A percentile compares a stretch with the other conserved stretches of the same genome.
These are phyloP conservation scores for Saksenaea oblongispora DNA, from an alignment of 371 early-diverging fungal genomes.

Conservation along the genomic window DNA sequence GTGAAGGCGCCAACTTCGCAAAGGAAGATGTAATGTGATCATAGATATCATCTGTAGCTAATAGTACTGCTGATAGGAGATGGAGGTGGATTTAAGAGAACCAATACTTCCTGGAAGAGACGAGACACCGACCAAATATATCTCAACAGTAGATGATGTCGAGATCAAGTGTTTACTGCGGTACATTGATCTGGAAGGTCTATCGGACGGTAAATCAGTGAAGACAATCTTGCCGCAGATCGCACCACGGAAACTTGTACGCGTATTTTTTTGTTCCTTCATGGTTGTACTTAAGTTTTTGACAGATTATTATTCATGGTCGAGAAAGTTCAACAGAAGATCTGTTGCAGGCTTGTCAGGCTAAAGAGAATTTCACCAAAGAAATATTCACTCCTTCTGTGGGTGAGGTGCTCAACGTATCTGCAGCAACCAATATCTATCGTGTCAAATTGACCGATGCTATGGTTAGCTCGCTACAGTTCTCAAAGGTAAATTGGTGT, in stretches of 20 bases:
- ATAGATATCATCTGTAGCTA: background rate
- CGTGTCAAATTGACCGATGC: conserved; percentile 83
- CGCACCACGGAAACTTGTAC: conserved; percentile 83
- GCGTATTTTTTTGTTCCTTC: background rate
- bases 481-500: conserved; percentile 59
- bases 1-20: conserved; percentile 53
- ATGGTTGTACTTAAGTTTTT: background rate
- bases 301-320: conserved; percentile 84
- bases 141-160: conserved; percentile 56
- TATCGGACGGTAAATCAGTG: conserved; percentile 85
- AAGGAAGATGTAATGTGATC: conserved; percentile 36
- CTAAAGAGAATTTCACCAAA: conserved; percentile 67
- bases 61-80: conserved; percentile 23
- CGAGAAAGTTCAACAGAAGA: conserved; percentile 65
- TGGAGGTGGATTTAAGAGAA: conserved; percentile 44
- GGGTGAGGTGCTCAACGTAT: conserved; percentile 85
- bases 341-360: conserved; percentile 59
- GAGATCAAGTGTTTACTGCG: conserved; percentile 69
- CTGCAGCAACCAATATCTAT: conserved; percentile 84
- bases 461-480: conserved; percentile 75
- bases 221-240: conserved; percentile 85
- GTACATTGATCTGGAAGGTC: conserved; percentile 91
- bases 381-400: conserved; percentile 82
- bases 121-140: conserved; percentile 78
- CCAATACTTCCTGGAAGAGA: conserved; percentile 51